A percentile compares a stretch with the other conserved stretches of the same genome.
Evolutionary conservation across 2,329 filamentous ascomycete species (phyloP).

Genomic region (Neonectria magnoliae): DNA sequence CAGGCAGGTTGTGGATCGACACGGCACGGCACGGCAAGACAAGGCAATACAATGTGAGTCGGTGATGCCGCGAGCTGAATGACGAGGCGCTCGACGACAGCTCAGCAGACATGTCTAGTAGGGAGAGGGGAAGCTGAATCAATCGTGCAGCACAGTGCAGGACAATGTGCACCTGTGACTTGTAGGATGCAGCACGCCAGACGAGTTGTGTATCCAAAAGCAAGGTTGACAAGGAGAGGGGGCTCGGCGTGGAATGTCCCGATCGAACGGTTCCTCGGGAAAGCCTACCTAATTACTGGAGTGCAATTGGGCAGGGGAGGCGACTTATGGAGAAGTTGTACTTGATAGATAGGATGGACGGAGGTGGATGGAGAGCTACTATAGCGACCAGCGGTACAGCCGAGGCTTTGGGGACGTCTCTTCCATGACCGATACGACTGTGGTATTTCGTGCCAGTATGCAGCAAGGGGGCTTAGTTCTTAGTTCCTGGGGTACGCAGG

Average conservation of each 20-base stretch:
- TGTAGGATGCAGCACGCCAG: too few relatives aligned
- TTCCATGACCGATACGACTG: background rate
- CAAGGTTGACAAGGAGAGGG: background rate
- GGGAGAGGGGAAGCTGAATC: background rate
- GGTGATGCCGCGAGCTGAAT: slow-evolving; percentile 2
- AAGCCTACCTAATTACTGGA: slow-evolving; percentile 8
- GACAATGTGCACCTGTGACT: background rate
- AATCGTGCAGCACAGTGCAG: slow-evolving; percentile 1
- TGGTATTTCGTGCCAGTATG: slow-evolving; percentile 20
- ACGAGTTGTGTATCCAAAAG: background rate
- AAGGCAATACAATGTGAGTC: background rate
- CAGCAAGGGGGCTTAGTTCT: slow-evolving; percentile 2
- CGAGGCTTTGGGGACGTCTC: background rate
- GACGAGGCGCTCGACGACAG: slow-evolving; percentile 4
- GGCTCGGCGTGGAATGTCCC: slow-evolving; percentile 22
- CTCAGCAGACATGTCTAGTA: slow-evolving; percentile 16
- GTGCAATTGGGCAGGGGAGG: slow-evolving; percentile 6
- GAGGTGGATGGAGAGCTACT: background rate
- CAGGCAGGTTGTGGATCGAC: slow-evolving; percentile 1
- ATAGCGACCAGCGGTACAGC: background rate
- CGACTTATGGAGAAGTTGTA: background rate
- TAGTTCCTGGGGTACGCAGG: background rate
- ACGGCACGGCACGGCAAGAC: background rate
- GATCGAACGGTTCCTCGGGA: slow-evolving; percentile 24
- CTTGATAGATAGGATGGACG: background rate